phyloP scores from a whole-genome alignment of 495 filamentous ascomycete genomes.

The Astrothelium macrocarpum region DNA sequence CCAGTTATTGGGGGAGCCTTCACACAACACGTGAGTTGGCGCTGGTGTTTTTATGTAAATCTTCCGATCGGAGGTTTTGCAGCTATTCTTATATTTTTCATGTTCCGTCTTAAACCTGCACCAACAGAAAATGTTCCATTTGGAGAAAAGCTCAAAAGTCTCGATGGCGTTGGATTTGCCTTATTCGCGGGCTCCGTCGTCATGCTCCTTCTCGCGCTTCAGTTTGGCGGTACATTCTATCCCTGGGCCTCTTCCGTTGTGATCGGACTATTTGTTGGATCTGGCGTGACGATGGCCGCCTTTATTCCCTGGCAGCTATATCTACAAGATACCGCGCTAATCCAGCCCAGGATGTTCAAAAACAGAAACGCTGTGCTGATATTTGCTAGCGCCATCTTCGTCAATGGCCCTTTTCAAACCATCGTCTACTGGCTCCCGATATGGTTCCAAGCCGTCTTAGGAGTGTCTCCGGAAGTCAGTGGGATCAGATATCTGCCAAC shows the following conservation, averaged over 20 bases:
- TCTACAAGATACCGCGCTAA: slow-evolving; percentile 43
- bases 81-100: slow-evolving; percentile 38
- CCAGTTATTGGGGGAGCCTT: slow-evolving; percentile 20
- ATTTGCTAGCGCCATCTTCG: slow-evolving; percentile 28
- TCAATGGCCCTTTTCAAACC: slow-evolving; percentile 32
- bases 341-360: slow-evolving; percentile 32
- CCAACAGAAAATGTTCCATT: slow-evolving; percentile 33
- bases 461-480: slow-evolving; percentile 53
- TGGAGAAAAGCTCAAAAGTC: slow-evolving; percentile 22
- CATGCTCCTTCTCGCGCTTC: slow-evolving; percentile 43
- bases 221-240: slow-evolving; percentile 36
- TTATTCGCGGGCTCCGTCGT: slow-evolving; percentile 39
- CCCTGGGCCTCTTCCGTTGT: slow-evolving; percentile 40
- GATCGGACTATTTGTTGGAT: slow-evolving; percentile 45
- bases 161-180: slow-evolving; percentile 41
- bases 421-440: slow-evolving; percentile 56
- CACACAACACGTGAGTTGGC: slow-evolving; percentile 26
- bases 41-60: slow-evolving; percentile 56
- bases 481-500: slow-evolving; percentile 72
- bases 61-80: slow-evolving; percentile 48
- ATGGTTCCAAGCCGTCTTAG: slow-evolving; percentile 84
- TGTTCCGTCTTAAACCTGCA: slow-evolving; percentile 39
- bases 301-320: slow-evolving; percentile 40
- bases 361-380: slow-evolving; percentile 24
- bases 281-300: slow-evolving; percentile 33